A percentile compares a stretch with the other conserved stretches of the same genome.
Evolutionary conservation across 495 filamentous ascomycete genomes (phyloP).

Genomic region (Podospora anserina): DNA sequence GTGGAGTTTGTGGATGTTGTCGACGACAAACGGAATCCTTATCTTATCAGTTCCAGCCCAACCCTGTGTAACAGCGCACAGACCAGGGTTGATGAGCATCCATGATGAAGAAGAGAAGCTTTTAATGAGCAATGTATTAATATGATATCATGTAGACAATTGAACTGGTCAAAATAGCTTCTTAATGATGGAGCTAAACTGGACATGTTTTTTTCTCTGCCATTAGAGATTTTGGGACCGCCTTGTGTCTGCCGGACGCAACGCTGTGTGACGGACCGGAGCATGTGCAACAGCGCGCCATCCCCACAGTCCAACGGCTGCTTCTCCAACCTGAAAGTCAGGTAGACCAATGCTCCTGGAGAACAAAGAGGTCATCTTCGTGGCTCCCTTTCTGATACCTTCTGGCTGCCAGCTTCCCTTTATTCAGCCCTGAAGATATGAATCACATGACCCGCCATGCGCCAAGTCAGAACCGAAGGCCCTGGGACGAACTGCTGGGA

Average conservation of each 20-base stretch:
- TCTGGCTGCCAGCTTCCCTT: background rate
- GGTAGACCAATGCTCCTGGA: background rate
- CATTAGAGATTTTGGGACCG: too few species aligned
- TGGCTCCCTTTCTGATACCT: background rate
- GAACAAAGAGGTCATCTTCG: background rate
- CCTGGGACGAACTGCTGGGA: background rate
- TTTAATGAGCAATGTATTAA: too few species aligned
- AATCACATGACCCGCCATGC: slow-evolving; percentile 2
- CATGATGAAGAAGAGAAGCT: background rate
- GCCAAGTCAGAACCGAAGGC: slow-evolving; percentile 8
- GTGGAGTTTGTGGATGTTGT: background rate
- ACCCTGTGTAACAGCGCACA: background rate
- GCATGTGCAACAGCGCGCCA: background rate
- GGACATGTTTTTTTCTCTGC: too few species aligned
- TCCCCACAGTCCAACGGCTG: too few species aligned
- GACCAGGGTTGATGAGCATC: background rate
- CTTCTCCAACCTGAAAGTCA: background rate
- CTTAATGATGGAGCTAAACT: too few species aligned
- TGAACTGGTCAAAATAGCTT: too few species aligned
- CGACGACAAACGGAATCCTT: background rate
- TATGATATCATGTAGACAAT: too few species aligned
- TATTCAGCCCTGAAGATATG: background rate
- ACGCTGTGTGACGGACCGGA: too few species aligned
- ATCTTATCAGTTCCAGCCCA: background rate
- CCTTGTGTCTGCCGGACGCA: too few species aligned